A percentile compares a stretch with the other conserved stretches of the same genome.
phyloP scores from a whole-genome alignment of 768 basidiomycete species.

The Boletus rubescentipes region DNA sequence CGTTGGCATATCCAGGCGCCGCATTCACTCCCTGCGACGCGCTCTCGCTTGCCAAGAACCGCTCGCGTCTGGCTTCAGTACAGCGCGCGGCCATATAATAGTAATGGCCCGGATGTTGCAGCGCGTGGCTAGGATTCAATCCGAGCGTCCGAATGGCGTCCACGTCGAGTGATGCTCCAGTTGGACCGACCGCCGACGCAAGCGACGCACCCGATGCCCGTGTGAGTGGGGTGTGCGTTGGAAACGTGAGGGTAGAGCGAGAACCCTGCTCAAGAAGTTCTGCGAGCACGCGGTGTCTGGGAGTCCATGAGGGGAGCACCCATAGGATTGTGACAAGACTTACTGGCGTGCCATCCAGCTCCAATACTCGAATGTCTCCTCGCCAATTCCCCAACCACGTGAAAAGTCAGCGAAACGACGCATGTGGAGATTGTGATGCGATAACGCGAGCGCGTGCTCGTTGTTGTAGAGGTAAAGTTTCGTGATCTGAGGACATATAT shows the following conservation, averaged over 20 bases:
- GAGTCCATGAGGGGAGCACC: not conserved
- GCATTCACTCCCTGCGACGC: constrained; percentile 36
- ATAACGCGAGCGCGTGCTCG: constrained; percentile 72
- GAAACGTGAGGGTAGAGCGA: constrained; percentile 59
- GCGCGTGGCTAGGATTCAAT: constrained; percentile 73
- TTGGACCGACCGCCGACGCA: constrained; percentile 7
- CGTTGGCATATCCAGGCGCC: constrained; percentile 79
- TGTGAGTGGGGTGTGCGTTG: constrained; percentile 50
- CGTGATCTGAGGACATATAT: constrained; percentile 55
- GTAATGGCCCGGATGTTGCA: constrained; percentile 85
- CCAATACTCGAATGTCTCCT: constrained; percentile 97
- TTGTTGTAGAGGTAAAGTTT: constrained; percentile 92
- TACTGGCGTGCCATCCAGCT: constrained; percentile 94
- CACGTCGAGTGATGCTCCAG: constrained; percentile 40
- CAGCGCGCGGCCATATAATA: constrained; percentile 90
- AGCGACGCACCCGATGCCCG: constrained; percentile 25
- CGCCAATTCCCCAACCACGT: constrained; percentile 92
- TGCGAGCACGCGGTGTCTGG: constrained; percentile 83
- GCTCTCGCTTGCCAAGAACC: constrained; percentile 58
- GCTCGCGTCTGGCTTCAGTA: constrained; percentile 70
- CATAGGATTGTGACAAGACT: constrained; percentile 26
- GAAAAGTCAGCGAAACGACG: constrained; percentile 85
- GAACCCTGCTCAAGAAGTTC: constrained; percentile 87
- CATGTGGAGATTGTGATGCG: constrained; percentile 83
- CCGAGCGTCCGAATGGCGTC: constrained; percentile 65